Evolutionary conservation across 129 eudicot species (phyloP).

Genomic region (Lactuca sativa): DNA sequence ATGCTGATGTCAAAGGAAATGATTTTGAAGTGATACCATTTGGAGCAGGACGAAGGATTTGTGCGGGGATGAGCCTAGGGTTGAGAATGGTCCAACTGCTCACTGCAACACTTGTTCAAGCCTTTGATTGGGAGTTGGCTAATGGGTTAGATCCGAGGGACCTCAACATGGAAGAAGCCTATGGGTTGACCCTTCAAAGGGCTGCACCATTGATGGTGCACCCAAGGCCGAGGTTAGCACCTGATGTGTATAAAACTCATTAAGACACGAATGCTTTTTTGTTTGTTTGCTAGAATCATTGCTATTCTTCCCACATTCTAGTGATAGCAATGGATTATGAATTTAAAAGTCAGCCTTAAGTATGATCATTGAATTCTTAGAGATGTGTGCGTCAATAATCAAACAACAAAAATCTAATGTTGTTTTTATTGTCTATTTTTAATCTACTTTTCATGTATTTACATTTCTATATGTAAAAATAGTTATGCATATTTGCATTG

Average conservation of each 20-base stretch:
- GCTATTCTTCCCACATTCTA: not conserved
- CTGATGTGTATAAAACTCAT: conserved; percentile 36
- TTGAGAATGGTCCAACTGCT: conserved; percentile 76
- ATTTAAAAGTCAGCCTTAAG: too few relatives aligned
- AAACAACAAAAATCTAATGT: too few relatives aligned
- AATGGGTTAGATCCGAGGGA: conserved; percentile 38
- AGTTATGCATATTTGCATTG: too few relatives aligned
- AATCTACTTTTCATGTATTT: too few relatives aligned
- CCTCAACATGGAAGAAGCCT: conserved; percentile 76
- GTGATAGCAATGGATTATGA: too few relatives aligned
- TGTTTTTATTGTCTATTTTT: too few relatives aligned
- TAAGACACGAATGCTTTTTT: not conserved
- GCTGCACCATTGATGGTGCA: conserved; percentile 65
- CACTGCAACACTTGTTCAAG: conserved; percentile 67
- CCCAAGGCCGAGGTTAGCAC: conserved; percentile 60
- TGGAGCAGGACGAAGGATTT: conserved; percentile 85
- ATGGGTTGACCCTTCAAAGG: conserved; percentile 86
- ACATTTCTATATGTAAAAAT: too few relatives aligned
- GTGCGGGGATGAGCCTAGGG: conserved; percentile 81
- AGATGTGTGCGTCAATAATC: too few relatives aligned
- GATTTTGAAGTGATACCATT: conserved; percentile 78
- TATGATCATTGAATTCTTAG: too few relatives aligned
- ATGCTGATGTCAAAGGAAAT: conserved; percentile 57
- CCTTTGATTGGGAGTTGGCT: conserved; percentile 61
- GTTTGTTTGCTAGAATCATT: too few relatives aligned